Percentiles rank a stretch among this genome's conserved stretches.
Conservation (phyloP, 768 basidiomycete species). For the Podaxis sp. region DNA sequence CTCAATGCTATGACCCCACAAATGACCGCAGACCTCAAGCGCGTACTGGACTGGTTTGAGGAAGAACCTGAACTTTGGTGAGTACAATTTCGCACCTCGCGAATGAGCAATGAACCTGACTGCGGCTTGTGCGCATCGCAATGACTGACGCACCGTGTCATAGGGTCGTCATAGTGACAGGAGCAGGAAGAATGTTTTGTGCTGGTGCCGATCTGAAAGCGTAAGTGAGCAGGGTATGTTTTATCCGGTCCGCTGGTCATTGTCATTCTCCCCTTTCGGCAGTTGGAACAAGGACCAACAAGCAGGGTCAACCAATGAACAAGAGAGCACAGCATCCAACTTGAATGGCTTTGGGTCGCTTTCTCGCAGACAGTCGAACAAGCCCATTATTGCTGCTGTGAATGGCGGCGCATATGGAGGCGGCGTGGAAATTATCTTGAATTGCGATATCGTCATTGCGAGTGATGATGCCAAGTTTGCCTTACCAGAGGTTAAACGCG, state of each 20-base stretch:
- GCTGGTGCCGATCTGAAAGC: slow-evolving; percentile 77
- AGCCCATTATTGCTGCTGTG: slow-evolving; percentile 80
- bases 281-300: slow-evolving; percentile 62
- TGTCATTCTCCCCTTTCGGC: slow-evolving; percentile 2
- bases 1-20: slow-evolving; percentile 72
- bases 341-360: slow-evolving; percentile 68
- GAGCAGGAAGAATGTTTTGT: slow-evolving; percentile 69
- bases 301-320: slow-evolving; percentile 37
- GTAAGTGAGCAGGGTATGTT: slow-evolving; percentile 33
- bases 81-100: slow-evolving; percentile 14
- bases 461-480: slow-evolving; percentile 64
- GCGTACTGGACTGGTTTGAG: slow-evolving; percentile 69
- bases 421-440: slow-evolving; percentile 63
- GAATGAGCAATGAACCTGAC: background rate
- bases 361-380: slow-evolving; percentile 61
- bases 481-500: slow-evolving; percentile 74
- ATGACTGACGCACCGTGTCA: background rate
- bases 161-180: slow-evolving; percentile 76
- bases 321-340: slow-evolving; percentile 32
- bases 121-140: background rate
- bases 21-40: slow-evolving; percentile 49
- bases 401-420: slow-evolving; percentile 71
- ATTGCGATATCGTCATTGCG: slow-evolving; percentile 76
- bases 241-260: background rate
- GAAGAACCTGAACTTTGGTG: slow-evolving; percentile 69